Evolutionary conservation across 768 basidiomycete species (phyloP), one percentile per base, ranked within the genome.

Genomic region (Peribolospora kevripleyi): DNA sequence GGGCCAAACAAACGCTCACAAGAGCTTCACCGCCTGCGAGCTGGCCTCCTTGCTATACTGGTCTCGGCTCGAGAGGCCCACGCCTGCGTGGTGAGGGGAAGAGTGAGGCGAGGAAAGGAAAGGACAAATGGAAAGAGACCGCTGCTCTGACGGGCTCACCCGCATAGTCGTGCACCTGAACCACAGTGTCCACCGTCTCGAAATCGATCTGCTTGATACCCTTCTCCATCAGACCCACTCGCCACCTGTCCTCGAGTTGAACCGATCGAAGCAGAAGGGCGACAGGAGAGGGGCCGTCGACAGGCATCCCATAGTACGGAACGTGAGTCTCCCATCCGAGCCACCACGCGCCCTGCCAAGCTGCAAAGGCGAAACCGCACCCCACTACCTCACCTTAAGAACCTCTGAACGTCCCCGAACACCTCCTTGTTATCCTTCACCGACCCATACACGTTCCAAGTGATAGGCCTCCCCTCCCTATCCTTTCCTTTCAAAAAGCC

Each of bases 391-490:
- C 25, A 25, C 25, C 25, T 25, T 25, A 25, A 25, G 25, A 13
- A 59, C 58, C 46, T 40, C 9, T 61, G 50, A 3, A 59, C 50
- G 48, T 61, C 58, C 4, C 54, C 54, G 36, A 61, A 61, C 14
- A 55, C 50, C n/a, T 39, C 43, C 42, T 57, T 50, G 6, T 52
- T 36, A 36, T 55, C 54, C 48, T 59, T 59, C 4, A 57, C 58
- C 7, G 53, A 55, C 9, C 60, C 60, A 48, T 59, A 61, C 3
- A 61, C 51, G 46, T 61, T 61, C 55, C 55, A 61, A 43, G 58
- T 56, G 3, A 55, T 25, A 25, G 25, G 25, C 25, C 25, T 25
- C 25, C 25, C 25, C 25, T 25, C 25, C 25, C 1, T 25, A 25
- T 25, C 25, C 25, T 25, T 25, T 25, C 25, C 25, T 25, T 25